Evolutionary conservation across 176 grass and related monocot species (phyloP).

Genomic region (Coix lacrymajobi): DNA sequence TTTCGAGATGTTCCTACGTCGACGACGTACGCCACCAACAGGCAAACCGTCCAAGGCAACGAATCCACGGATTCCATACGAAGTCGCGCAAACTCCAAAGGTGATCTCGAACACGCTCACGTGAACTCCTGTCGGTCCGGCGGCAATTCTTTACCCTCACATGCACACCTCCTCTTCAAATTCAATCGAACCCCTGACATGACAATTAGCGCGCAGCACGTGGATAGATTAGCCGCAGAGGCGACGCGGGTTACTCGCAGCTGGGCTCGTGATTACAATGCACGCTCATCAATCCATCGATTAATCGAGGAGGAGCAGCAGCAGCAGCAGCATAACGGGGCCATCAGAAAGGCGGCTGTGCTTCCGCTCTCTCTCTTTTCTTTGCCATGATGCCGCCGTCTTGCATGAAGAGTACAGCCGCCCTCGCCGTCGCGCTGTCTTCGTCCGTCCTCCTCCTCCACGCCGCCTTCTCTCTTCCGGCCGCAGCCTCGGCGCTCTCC

Average conservation of each 20-base stretch:
- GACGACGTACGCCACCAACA: conserved; percentile 17
- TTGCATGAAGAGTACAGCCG: not conserved
- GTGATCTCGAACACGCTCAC: conserved; percentile 20
- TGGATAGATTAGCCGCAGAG: not conserved
- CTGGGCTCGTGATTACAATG: not conserved
- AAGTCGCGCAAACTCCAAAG: not conserved
- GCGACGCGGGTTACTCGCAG: not conserved
- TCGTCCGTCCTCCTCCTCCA: conserved; percentile 3
- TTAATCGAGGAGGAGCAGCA: not conserved
- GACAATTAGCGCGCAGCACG: not conserved
- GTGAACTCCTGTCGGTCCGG: conserved; percentile 15
- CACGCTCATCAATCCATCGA: not conserved
- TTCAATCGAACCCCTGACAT: not conserved
- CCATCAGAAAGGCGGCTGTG: not conserved
- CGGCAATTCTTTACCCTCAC: conserved; percentile 26
- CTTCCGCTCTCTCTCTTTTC: not conserved
- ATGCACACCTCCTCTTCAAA: conserved; percentile 9
- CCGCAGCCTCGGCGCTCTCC: conserved; percentile 22
- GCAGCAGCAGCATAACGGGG: conserved; percentile 13
- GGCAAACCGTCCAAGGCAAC: conserved; percentile 40
- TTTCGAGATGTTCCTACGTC: not conserved
- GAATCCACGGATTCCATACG: conserved; percentile 42
- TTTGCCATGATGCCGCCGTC: conserved; percentile 13
- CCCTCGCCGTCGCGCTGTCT: conserved; percentile 9
- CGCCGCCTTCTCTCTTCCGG: conserved; percentile 2